Conservation (phyloP, 345 rosid genomes). For the Brassica rapa region DNA sequence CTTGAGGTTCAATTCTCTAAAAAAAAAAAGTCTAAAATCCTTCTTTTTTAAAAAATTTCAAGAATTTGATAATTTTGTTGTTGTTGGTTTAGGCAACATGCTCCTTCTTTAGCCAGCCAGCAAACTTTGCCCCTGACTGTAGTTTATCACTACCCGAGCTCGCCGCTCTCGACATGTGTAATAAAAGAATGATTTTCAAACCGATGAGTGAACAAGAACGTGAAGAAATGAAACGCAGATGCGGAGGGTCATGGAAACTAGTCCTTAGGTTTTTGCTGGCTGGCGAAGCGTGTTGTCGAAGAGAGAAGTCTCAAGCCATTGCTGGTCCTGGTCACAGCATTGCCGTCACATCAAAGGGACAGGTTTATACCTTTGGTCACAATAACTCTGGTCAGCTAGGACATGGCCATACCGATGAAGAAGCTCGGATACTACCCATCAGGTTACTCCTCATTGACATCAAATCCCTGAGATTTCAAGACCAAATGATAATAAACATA, state of each 20-base stretch:
- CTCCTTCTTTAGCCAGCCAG: slow-evolving; percentile 94
- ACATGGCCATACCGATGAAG: slow-evolving; percentile 75
- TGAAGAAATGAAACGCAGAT: slow-evolving; percentile 66
- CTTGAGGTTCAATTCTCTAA: slow-evolving; percentile 63
- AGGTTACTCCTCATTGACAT: slow-evolving; percentile 47
- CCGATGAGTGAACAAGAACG: slow-evolving; percentile 75
- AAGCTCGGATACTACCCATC: slow-evolving; percentile 70
- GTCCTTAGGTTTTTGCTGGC: slow-evolving; percentile 88
- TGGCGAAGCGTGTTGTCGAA: slow-evolving; percentile 89
- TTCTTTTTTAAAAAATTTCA: neutral
- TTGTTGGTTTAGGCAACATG: slow-evolving; percentile 80
- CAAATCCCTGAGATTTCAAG: too few relatives aligned
- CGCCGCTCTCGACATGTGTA: slow-evolving; percentile 97
- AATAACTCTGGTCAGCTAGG: slow-evolving; percentile 95
- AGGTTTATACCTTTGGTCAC: slow-evolving; percentile 78
- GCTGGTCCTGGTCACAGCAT: slow-evolving; percentile 99
- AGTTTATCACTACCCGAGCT: slow-evolving; percentile 81
- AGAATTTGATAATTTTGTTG: neutral
- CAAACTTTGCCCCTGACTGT: slow-evolving; percentile 79
- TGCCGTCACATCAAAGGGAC: slow-evolving; percentile 81
- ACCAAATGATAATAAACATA: too few relatives aligned
- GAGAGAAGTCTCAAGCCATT: slow-evolving; percentile 91
- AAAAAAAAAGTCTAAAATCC: too few relatives aligned
- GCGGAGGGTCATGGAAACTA: slow-evolving; percentile 97
- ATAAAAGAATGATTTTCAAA: slow-evolving; percentile 78